Conservation (phyloP, 2,329 filamentous ascomycete species). For the Teratosphaeriaceae sp. region DNA sequence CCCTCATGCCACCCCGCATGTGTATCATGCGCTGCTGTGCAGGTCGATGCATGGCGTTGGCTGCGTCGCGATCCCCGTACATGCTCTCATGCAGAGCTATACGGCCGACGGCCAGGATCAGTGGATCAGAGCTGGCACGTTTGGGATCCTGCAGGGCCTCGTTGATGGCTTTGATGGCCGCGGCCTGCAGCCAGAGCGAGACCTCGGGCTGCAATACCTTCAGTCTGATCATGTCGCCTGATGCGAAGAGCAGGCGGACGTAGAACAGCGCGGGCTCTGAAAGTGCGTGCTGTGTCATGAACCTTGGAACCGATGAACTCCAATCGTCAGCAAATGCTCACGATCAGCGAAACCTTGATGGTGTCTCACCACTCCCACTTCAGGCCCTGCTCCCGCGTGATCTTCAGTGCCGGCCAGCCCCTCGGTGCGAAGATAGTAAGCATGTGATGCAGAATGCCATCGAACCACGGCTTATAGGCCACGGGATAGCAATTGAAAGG, state of each 20-base stretch:
- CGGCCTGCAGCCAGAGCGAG: constrained; percentile 22
- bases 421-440: constrained; percentile 28
- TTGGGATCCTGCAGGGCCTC: constrained; percentile 16
- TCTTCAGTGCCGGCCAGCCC: constrained; percentile 28
- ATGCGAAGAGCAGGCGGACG: constrained; percentile 27
- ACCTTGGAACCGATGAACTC: too few relatives aligned
- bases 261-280: constrained; percentile 29
- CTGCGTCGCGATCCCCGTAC: constrained; percentile 27
- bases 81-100: constrained; percentile 30
- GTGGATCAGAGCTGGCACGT: constrained; percentile 13
- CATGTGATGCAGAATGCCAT: constrained; percentile 28
- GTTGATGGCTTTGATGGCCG: constrained; percentile 25
- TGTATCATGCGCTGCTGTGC: constrained; percentile 29
- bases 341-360: too few relatives aligned
- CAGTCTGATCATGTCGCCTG: constrained; percentile 26
- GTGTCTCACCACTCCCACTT: constrained; percentile 28
- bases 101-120: constrained; percentile 26
- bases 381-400: constrained; percentile 22
- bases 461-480: constrained; percentile 25
- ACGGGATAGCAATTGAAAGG: constrained; percentile 29
- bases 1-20: constrained; percentile 26
- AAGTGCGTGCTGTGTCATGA: constrained; percentile 28
- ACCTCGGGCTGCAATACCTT: constrained; percentile 15
- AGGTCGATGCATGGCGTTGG: constrained; percentile 25
- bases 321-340: too few relatives aligned